Conservation (phyloP, 768 basidiomycete genomes). For the Pleurotus djamor region DNA sequence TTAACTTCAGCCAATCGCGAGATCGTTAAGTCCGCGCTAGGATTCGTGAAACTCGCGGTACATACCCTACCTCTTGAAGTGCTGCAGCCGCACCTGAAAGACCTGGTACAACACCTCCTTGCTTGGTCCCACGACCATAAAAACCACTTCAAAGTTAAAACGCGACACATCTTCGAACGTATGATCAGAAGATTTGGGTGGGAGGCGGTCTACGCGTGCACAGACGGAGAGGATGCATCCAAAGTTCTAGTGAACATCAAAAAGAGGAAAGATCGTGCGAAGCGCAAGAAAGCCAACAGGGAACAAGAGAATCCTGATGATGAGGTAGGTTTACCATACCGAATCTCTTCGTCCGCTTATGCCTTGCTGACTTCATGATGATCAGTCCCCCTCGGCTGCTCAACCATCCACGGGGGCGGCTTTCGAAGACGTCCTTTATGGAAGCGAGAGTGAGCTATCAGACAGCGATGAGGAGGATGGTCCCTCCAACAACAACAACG, state of each 20-base stretch:
- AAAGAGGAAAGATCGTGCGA: slow-evolving; percentile 92
- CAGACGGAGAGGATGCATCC: slow-evolving; percentile 74
- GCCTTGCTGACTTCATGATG: not conserved
- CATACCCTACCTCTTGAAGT: slow-evolving; percentile 77
- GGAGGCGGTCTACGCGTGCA: slow-evolving; percentile 76
- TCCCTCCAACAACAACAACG: slow-evolving; percentile 14
- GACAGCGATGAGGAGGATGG: slow-evolving; percentile 62
- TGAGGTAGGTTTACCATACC: slow-evolving; percentile 13
- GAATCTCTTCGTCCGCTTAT: slow-evolving; percentile 3
- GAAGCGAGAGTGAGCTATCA: slow-evolving; percentile 89
- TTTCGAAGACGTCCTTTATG: slow-evolving; percentile 96
- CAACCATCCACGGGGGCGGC: slow-evolving; percentile 76
- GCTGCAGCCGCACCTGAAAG: slow-evolving; percentile 73
- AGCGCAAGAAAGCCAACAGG: slow-evolving; percentile 73
- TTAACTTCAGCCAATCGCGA: slow-evolving; percentile 93
- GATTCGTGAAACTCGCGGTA: slow-evolving; percentile 91
- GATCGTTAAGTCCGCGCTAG: slow-evolving; percentile 95
- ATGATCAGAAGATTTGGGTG: slow-evolving; percentile 90
- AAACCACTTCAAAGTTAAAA: slow-evolving; percentile 97
- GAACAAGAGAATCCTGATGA: slow-evolving; percentile 60
- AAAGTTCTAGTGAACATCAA: slow-evolving; percentile 94
- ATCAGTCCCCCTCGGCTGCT: slow-evolving; percentile 33
- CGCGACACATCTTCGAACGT: slow-evolving; percentile 95
- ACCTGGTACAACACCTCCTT: slow-evolving; percentile 81
- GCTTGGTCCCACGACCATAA: slow-evolving; percentile 97